Evolutionary conservation across 1,139 yeast species (phyloP), one percentile per base, ranked within the genome.

Genomic region (Debaryomycetaceae sp.): DNA sequence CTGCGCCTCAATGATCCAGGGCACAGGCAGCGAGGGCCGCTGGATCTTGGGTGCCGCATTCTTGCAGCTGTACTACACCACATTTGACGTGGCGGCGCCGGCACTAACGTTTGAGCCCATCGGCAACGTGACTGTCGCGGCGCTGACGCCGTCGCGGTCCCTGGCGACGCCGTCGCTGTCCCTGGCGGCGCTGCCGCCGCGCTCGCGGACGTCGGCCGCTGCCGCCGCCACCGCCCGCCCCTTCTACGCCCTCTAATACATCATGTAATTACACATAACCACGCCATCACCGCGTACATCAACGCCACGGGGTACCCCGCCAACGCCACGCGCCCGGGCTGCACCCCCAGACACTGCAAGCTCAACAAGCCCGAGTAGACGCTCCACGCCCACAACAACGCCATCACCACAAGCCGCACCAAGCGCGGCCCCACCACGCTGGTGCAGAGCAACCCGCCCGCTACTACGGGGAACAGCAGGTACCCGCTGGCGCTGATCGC

Each of bases 401-500:
- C 27, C 58, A 75, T 76, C 13, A 82, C 42, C 0, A 71, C 57
- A 25, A 83, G 55, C 38, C 93, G 61, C 5, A 83, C 45, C 17
- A 77, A 51, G 40, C 73, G 73, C 65, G 72, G 67, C 25, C 62
- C 57, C 11, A 66, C 38, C 16, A 82, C 58, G 34, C 81, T 63
- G 5, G 80, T 61, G 28, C 84, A 71, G n/a, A 79, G 39, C 4
- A 78, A 34, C 4, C 83, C 78, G 0, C 88, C 85, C 7, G 81
- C 46, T 4, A 81, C 73, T 24, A 85, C 65, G 2, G 95, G 95
- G 55, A 85, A 84, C 53, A 83, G 58, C 12, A 89, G 79, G 58
- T 85, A 85, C 2, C 95, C 93, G 2, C 84, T 72, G 17, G 89
- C 84, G 46, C 88, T 78, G 34, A 85, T 65, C 18, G 94, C 89